A percentile compares a stretch with the other conserved stretches of the same genome.
phyloP scores from a whole-genome alignment of 148 eudicot genomes.

The Chenopodium quinoa region DNA sequence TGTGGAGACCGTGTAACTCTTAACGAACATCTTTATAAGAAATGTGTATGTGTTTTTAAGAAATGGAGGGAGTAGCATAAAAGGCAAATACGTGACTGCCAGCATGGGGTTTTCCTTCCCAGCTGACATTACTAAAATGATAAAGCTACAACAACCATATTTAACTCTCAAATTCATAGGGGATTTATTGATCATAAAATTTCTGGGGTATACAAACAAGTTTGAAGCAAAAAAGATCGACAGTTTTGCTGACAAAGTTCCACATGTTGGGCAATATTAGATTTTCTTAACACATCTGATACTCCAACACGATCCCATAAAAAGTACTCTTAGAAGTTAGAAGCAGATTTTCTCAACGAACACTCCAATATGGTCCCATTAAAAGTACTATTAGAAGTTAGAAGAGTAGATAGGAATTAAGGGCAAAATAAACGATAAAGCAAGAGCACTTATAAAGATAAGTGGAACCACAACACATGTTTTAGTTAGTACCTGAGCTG shows the following conservation, averaged over 20 bases:
- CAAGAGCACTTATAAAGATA: not conserved
- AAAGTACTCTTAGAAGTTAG: not conserved
- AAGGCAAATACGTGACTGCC: not conserved
- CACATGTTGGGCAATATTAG: not conserved
- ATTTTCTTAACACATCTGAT: too few species aligned
- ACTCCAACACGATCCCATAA: too few species aligned
- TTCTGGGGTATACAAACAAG: not conserved
- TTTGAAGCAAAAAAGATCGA: not conserved
- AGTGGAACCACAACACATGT: not conserved
- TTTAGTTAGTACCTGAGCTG: conserved; percentile 54
- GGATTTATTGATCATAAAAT: too few species aligned
- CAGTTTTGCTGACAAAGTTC: not conserved
- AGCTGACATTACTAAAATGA: not conserved
- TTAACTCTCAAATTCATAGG: not conserved
- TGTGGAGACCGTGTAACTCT: too few species aligned
- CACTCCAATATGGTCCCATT: not conserved
- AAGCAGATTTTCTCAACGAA: not conserved
- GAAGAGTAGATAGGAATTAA: not conserved
- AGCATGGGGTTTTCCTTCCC: not conserved
- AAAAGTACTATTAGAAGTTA: not conserved
- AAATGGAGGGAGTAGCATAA: not conserved
- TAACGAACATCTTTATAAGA: too few species aligned
- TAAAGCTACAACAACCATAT: not conserved
- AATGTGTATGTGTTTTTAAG: too few species aligned
- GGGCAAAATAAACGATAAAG: not conserved